Evolutionary conservation across 345 rosid genomes (phyloP).

Genomic region (Pistacia atlantica): DNA sequence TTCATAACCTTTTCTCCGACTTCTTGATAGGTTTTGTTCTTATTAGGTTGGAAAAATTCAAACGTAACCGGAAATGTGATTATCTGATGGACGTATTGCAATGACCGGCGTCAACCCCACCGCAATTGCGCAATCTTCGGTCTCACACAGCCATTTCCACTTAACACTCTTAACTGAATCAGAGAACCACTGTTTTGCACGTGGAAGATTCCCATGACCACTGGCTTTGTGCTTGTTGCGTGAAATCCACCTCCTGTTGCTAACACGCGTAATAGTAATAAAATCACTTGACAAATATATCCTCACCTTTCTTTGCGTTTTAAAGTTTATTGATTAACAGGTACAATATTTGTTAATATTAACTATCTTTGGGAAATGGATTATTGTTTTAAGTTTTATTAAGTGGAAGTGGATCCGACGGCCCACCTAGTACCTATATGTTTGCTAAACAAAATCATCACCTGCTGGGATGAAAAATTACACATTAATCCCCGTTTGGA

Average conservation of each 20-base stretch:
- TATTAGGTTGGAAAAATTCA: background rate
- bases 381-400: too few species aligned
- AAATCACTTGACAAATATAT: background rate
- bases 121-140: conserved; percentile 2
- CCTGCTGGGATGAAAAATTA: too few species aligned
- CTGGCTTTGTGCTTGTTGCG: background rate
- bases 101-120: conserved; percentile 12
- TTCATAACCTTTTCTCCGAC: conserved; percentile 22
- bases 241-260: background rate
- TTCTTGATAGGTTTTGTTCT: background rate
- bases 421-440: too few species aligned
- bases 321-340: too few species aligned
- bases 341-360: too few species aligned
- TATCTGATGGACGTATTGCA: conserved; percentile 5
- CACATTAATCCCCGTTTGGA: too few species aligned
- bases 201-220: conserved; percentile 5
- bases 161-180: background rate
- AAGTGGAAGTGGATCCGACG: too few species aligned
- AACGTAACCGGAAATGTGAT: background rate
- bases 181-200: background rate
- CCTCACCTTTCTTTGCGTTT: background rate
- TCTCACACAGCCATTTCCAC: background rate
- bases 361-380: too few species aligned
- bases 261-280: background rate
- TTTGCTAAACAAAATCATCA: too few species aligned